Conservation (phyloP, 305 asterid species). For the Fraxinus velutina region DNA sequence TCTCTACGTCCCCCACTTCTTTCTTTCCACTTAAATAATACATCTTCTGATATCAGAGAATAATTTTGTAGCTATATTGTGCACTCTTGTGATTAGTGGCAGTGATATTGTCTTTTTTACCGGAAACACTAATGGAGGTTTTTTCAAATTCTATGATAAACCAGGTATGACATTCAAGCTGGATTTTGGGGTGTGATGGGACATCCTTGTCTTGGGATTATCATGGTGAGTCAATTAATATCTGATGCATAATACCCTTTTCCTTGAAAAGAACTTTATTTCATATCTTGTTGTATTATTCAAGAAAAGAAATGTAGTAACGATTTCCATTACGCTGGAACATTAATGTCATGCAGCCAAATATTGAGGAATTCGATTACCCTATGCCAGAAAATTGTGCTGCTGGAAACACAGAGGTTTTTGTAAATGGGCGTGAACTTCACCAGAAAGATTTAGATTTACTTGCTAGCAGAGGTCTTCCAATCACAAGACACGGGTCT, state of each 20-base stretch:
- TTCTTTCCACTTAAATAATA: not conserved
- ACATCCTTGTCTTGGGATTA: constrained; percentile 74
- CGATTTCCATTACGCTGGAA: not conserved
- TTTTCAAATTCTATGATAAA: constrained; percentile 10
- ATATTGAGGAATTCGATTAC: constrained; percentile 70
- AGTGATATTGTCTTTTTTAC: constrained; percentile 4
- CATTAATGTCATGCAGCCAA: constrained; percentile 58
- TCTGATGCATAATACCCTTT: constrained; percentile 3
- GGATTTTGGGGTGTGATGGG: constrained; percentile 99
- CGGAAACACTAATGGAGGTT: constrained; percentile 22
- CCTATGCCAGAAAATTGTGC: constrained; percentile 70
- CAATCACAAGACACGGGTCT: constrained; percentile 51
- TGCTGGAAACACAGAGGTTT: constrained; percentile 70
- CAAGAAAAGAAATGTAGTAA: not conserved
- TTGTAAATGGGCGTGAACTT: constrained; percentile 85
- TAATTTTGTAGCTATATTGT: not conserved
- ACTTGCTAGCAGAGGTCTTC: constrained; percentile 75
- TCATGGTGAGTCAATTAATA: constrained; percentile 54
- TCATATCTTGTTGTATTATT: not conserved
- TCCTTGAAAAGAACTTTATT: not conserved
- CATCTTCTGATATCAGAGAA: not conserved
- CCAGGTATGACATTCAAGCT: constrained; percentile 76
- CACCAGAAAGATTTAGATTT: constrained; percentile 74
- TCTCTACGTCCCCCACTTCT: constrained; percentile 9
- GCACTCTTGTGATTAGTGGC: not conserved